Base-by-base conservation (phyloP, 2,329 filamentous ascomycete genomes). In the Parastagonospora avenae region DNA sequence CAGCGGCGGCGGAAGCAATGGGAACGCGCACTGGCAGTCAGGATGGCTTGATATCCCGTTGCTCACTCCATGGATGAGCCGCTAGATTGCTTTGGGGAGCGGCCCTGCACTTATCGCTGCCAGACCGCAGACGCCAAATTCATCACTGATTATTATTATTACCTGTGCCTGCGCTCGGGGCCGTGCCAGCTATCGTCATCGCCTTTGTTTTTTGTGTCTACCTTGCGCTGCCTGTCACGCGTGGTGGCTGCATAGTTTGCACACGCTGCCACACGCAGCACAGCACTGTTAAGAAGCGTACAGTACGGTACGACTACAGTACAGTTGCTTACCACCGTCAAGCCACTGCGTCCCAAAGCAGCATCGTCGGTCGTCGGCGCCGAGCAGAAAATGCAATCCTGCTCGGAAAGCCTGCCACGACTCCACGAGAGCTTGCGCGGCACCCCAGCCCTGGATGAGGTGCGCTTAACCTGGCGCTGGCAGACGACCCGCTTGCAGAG, bases 31-130 rank as follows among this genome's bases (percentile, higher is more conserved):
- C 47, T 52, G 51, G 48, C 36, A 50, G 41, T 37, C 12, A 40
- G 14, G 8, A 48, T 46, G 48, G 52, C 48, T 54, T 52, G 55
- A 56, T 59, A 57, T 52, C 42, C 47, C 53, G 49, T 50, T 46
- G 46, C 49, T 50, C 36, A 37, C 50, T 42, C 24, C 24, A 44
- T 45, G 54, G 52, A 55, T 29, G 39, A 8, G 51, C 50, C 55
- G 46, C 58, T 61, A 61, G 58, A 38, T 36, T 48, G 53, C 45
- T 50, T 61, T 59, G 40, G 55, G 55, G 27, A 45, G 31, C 42
- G 46, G 55, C 35, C 53, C 48, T 59, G 51, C 54, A 59, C 54
- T 59, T 59, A 62, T 62, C 56, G 53, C 56, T 54, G 52, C 45
- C 45, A 46, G 19, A 24, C 19, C 19, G 19, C 41, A 42, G 40